Evolutionary conservation across 495 filamentous ascomycete genomes (phyloP).

Genomic region (Annulohypoxylon maeteangense): DNA sequence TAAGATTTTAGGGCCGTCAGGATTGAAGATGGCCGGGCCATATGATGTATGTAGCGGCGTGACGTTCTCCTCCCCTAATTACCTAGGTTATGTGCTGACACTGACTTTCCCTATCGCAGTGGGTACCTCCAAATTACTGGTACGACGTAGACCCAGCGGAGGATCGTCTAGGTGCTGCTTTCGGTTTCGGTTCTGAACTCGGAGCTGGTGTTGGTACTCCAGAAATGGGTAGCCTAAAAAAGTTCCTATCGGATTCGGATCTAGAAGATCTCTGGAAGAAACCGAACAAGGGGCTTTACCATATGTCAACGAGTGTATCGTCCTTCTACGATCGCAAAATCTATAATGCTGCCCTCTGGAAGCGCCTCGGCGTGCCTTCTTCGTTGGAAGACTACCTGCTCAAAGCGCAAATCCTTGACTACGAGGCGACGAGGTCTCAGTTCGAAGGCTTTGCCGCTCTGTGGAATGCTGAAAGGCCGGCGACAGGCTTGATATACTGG

Average conservation of each 20-base stretch:
- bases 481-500: conserved; percentile 74
- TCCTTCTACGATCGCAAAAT: conserved; percentile 65
- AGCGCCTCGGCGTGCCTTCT: conserved; percentile 63
- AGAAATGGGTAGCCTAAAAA: conserved; percentile 62
- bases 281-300: conserved; percentile 64
- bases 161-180: conserved; percentile 62
- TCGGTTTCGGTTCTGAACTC: conserved; percentile 71
- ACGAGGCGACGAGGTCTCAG: conserved; percentile 69
- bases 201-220: conserved; percentile 72
- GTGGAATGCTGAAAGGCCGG: conserved; percentile 62
- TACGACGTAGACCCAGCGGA: conserved; percentile 55
- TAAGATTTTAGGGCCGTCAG: conserved; percentile 61
- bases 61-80: not conserved
- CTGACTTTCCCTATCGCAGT: not conserved
- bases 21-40: conserved; percentile 74
- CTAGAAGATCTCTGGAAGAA: conserved; percentile 65
- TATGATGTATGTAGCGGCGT: conserved; percentile 60
- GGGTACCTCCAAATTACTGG: conserved; percentile 72
- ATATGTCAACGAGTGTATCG: conserved; percentile 66
- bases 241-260: conserved; percentile 63
- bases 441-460: conserved; percentile 66
- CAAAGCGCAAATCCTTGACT: conserved; percentile 69
- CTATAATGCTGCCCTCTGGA: conserved; percentile 65
- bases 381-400: conserved; percentile 65
- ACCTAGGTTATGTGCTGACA: too few species aligned